Evolutionary conservation across 306 rosid species (phyloP).

Genomic region (Chamaecrista fasciculata): DNA sequence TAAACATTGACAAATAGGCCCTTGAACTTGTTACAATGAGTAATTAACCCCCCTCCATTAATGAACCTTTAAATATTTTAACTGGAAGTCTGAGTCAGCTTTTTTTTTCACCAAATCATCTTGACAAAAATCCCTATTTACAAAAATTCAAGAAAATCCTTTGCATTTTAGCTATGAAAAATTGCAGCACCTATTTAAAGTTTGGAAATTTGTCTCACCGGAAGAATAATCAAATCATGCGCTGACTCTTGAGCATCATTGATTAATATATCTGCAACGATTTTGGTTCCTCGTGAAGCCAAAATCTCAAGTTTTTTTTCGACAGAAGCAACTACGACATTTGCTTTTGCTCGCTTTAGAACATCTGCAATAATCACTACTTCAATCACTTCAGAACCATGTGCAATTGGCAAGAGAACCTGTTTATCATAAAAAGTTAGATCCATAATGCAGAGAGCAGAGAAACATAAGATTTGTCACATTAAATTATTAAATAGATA

Average conservation of each 20-base stretch:
- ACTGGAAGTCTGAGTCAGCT: too few species aligned
- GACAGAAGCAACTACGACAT: conserved; percentile 80
- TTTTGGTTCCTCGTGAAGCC: conserved; percentile 70
- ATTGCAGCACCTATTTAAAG: conserved; percentile 15
- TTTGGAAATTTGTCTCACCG: conserved; percentile 50
- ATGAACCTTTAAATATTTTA: too few species aligned
- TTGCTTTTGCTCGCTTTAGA: conserved; percentile 83
- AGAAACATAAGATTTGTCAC: conserved; percentile 6
- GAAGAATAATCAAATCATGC: conserved; percentile 84
- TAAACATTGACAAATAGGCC: too few species aligned
- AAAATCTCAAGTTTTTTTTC: conserved; percentile 62
- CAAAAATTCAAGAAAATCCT: neutral
- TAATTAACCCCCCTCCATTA: too few species aligned
- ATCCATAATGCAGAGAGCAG: conserved; percentile 20
- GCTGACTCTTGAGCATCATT: conserved; percentile 63
- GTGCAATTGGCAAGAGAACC: conserved; percentile 90
- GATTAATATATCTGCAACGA: conserved; percentile 75
- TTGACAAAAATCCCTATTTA: too few species aligned
- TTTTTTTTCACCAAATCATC: too few species aligned
- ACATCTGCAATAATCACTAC: conserved; percentile 77
- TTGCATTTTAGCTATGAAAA: neutral
- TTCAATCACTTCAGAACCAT: conserved; percentile 91
- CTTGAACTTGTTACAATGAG: too few species aligned
- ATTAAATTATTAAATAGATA: conserved; percentile 16
- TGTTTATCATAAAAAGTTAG: conserved; percentile 32